Evolutionary conservation across 2,329 filamentous ascomycete species (phyloP).

Genomic region (Phoma sp.): DNA sequence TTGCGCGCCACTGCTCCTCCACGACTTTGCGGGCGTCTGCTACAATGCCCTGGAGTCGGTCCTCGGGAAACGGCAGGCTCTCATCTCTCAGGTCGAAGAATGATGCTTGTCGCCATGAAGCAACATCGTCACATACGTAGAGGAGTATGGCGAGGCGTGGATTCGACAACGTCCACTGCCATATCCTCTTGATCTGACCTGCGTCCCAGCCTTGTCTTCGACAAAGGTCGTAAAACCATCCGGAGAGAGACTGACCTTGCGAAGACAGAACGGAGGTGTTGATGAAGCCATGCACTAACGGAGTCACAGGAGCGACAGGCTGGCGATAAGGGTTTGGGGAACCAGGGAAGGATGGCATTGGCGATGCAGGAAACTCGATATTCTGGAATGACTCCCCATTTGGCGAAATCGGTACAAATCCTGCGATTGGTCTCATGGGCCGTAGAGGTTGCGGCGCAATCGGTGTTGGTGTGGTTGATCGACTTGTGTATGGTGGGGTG

Average conservation of each 20-base stretch:
- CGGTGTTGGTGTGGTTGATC: constrained; percentile 46
- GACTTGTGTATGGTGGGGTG: constrained; percentile 48
- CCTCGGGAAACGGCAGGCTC: constrained; percentile 47
- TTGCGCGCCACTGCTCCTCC: constrained; percentile 51
- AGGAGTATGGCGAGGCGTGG: constrained; percentile 48
- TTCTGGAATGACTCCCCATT: constrained; percentile 39
- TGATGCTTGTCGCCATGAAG: constrained; percentile 47
- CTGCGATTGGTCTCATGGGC: constrained; percentile 40
- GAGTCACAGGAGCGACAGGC: constrained; percentile 30
- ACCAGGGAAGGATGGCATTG: constrained; percentile 31
- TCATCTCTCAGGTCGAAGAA: constrained; percentile 49
- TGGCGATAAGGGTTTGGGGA: constrained; percentile 49
- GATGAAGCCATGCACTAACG: constrained; percentile 46
- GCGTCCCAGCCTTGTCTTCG: constrained; percentile 47
- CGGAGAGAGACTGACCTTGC: constrained; percentile 46
- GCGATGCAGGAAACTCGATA: constrained; percentile 39
- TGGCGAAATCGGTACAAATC: constrained; percentile 45
- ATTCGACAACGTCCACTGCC: constrained; percentile 51
- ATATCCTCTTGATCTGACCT: constrained; percentile 43
- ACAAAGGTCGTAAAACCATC: constrained; percentile 46
- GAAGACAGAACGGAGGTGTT: constrained; percentile 44
- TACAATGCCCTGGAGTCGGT: constrained; percentile 47
- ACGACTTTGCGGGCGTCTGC: constrained; percentile 46
- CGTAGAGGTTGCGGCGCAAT: constrained; percentile 47
- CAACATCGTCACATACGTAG: constrained; percentile 48